These are phyloP conservation scores for Saraca asoca DNA, from an alignment of 331 rosid species.

Conservation along the genomic window DNA sequence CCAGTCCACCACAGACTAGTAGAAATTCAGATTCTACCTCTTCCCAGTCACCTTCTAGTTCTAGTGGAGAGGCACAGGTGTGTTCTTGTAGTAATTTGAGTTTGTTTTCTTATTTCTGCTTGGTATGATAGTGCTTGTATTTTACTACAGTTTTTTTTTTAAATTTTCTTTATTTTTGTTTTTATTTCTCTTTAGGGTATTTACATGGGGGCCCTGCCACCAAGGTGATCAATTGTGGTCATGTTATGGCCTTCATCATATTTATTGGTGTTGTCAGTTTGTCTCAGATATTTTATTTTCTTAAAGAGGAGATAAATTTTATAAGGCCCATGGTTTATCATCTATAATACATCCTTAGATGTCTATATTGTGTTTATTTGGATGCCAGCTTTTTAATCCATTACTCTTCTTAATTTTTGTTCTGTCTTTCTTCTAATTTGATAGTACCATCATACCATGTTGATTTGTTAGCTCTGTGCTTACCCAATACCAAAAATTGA, in stretches of 20 bases:
- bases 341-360: slow-evolving; percentile 25
- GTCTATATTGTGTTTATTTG: not conserved
- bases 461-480: not conserved
- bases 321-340: not conserved
- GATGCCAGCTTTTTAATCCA: not conserved
- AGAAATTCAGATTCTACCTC: slow-evolving; percentile 81
- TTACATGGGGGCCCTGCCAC: not conserved
- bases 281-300: slow-evolving; percentile 1
- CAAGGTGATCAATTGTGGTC: not conserved
- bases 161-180: slow-evolving; percentile 10
- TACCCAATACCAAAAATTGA: not conserved
- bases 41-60: slow-evolving; percentile 80
- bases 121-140: not conserved
- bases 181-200: not conserved
- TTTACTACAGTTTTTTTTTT: slow-evolving; percentile 2
- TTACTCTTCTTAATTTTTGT: not conserved
- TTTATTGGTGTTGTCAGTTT: slow-evolving; percentile 7
- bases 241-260: not conserved
- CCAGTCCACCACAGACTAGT: slow-evolving; percentile 84
- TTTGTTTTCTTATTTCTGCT: slow-evolving; percentile 7
- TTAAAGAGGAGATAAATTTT: slow-evolving; percentile 1
- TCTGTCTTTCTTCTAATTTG: not conserved
- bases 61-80: slow-evolving; percentile 88
- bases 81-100: slow-evolving; percentile 20
- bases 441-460: not conserved